Evolutionary conservation across 1,139 yeast species (phyloP), one percentile per base, ranked within the genome.

Genomic region (Blastobotrys persicus): DNA sequence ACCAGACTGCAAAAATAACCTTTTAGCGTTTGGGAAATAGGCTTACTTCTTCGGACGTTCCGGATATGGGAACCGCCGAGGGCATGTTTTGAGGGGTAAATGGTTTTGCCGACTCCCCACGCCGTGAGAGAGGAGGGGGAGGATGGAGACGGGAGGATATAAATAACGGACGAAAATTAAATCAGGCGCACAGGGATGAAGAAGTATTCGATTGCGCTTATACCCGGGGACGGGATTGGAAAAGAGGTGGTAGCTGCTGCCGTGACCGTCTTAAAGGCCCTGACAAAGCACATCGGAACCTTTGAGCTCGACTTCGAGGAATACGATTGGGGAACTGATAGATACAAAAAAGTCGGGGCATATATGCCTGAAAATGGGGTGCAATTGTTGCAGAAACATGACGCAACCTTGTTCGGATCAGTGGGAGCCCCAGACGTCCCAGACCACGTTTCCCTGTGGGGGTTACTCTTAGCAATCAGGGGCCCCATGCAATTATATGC

Each of bases 401-500:
- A 53, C 34, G 55, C 56, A 16, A 38, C 46, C 23, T 41, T 53
- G 34, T 53, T 53, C 17, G 56, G 56, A 11, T 51, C 56, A 1
- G 56, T 53, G n/a, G 56, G 56, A 1, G 55, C 50, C 18, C 56
- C 56, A 7, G 55, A 53, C 33, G 47, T 53, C 4, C 56, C 55
- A 5, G 56, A 53, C 37, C 44, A 50, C 17, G 33, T 53, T 19
- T 53, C 56, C 11, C 43, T 53, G 9, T 53, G 56, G 56, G 56
- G 55, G 4, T 45, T 53, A 2, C 44, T 53, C 44, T 45, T 53
- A 17, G 43, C 47, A 19, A 52, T 53, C 41, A 48, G 56, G 17
- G 55, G 55, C 17, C 51, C 53, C 18, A 42, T 53, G 47, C 55
- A 53, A 44, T 79, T 92, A 64, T 92, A 89, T 62, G 98, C 98